Evolutionary conservation across 768 basidiomycete species (phyloP), one percentile per base, ranked within the genome.

Genomic region (Tylopilus plumbeoviolaceoides): DNA sequence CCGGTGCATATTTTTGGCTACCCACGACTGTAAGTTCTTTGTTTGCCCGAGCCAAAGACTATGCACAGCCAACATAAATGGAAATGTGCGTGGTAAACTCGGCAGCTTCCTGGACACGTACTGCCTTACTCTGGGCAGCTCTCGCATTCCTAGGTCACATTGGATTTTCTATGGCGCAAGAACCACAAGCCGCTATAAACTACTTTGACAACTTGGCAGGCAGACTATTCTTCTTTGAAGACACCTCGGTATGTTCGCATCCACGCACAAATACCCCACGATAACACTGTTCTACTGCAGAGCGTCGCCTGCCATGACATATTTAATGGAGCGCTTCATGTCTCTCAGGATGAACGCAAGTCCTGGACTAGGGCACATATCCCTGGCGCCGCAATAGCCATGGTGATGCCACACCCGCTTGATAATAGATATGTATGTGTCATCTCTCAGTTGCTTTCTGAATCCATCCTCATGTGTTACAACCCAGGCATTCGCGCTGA

Each of bases 341-440:
- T 95, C 15, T 95, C 93, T 4, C 74, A 77, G 15, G 83, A 98
- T 63, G 97, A 99, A 73, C 97, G 97, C 47, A 92, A 85, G 71
- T 65, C 59, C 1, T 89, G 86, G 86, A 58, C 57, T 7, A 67
- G 60, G 51, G 73, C 78, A 41, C 79, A 69, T 31, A 77, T 89
- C 49, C 81, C 77, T 0, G 53, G 61, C 23, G 23, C 23, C 50
- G 88, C 78, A 43, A 83, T 88, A 1, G 60, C 74, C 2, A 83
- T 87, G 77, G 83, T 98, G 35, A 73, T 98, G 46, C 82, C 87
- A 57, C 97, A 98, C 65, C 95, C 97, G 1, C 84, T 85, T 62
- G 80, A 95, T 67, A 90, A 84, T 56, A 75, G 78, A 54, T 83
- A 83, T 66, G 91, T 90, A 61, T 48, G 79, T 75, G 14, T 31